A percentile compares a stretch with the other conserved stretches of the same genome.
Evolutionary conservation across 202 grass and related monocot species (phyloP).

Genomic region (Setaria italica): DNA sequence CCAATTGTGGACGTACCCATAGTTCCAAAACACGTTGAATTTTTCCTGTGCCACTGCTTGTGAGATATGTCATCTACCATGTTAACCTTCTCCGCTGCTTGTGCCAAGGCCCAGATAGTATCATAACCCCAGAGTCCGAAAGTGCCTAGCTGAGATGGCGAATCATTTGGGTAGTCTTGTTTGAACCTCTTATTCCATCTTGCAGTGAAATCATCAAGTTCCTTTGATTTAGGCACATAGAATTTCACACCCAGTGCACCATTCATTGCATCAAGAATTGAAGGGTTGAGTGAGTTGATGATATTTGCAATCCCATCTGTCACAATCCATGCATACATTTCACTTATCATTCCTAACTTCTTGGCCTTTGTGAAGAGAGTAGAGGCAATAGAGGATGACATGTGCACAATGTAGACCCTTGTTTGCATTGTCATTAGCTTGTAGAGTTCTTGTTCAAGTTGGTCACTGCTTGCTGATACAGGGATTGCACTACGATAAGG

Average conservation of each 20-base stretch:
- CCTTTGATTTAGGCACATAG: slow-evolving; percentile 43
- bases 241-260: slow-evolving; percentile 55
- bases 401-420: slow-evolving; percentile 56
- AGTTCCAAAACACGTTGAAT: slow-evolving; percentile 19
- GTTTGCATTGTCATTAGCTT: slow-evolving; percentile 66
- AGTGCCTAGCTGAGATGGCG: slow-evolving; percentile 19
- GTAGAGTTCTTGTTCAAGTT: slow-evolving; percentile 54
- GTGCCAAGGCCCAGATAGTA: slow-evolving; percentile 52
- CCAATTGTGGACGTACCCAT: slow-evolving; percentile 50
- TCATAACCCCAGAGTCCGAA: slow-evolving; percentile 56
- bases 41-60: background rate
- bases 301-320: slow-evolving; percentile 52
- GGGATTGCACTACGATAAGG: slow-evolving; percentile 42
- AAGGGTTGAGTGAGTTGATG: slow-evolving; percentile 11
- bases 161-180: slow-evolving; percentile 40
- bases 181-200: slow-evolving; percentile 65
- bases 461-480: slow-evolving; percentile 42
- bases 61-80: background rate
- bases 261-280: slow-evolving; percentile 50
- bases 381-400: slow-evolving; percentile 39
- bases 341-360: slow-evolving; percentile 52
- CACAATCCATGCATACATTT: slow-evolving; percentile 54
- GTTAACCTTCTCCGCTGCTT: slow-evolving; percentile 49
- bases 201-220: slow-evolving; percentile 50
- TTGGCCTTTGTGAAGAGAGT: slow-evolving; percentile 50